Percentiles rank a stretch among this genome's conserved stretches.
Evolutionary conservation across 495 filamentous ascomycete genomes (phyloP).

Genomic region (Xylaria bambusicola): DNA sequence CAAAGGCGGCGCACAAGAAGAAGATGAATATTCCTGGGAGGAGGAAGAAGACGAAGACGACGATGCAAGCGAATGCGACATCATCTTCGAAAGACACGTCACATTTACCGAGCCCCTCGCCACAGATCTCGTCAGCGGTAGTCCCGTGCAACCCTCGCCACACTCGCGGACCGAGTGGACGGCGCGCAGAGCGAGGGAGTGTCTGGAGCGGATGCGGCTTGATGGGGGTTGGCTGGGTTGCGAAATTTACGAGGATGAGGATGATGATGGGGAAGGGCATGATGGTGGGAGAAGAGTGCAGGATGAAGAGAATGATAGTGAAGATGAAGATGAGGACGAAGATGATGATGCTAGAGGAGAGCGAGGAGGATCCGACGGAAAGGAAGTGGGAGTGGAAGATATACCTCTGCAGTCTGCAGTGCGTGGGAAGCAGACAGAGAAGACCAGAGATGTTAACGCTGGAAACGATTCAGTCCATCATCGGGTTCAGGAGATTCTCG

Average conservation of each 20-base stretch:
- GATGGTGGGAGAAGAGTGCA: background rate
- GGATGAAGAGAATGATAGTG: no score
- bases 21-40: constrained; percentile 1
- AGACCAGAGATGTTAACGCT: no score
- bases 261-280: background rate
- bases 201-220: background rate
- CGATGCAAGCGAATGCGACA: background rate
- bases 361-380: no score
- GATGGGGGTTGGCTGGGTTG: no score
- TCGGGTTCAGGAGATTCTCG: no score
- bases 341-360: no score
- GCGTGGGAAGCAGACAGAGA: no score
- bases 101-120: constrained; percentile 9
- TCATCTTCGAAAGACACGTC: constrained; percentile 12
- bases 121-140: constrained; percentile 2
- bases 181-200: background rate
- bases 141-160: background rate
- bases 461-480: no score
- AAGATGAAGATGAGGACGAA: no score
- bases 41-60: background rate
- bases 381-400: no score
- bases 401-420: no score
- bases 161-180: constrained; percentile 16
- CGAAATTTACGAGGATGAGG: background rate
- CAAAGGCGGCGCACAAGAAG: background rate